Base-by-base conservation (phyloP, 2,329 filamentous ascomycete genomes). In the Colletotrichum melonis region DNA sequence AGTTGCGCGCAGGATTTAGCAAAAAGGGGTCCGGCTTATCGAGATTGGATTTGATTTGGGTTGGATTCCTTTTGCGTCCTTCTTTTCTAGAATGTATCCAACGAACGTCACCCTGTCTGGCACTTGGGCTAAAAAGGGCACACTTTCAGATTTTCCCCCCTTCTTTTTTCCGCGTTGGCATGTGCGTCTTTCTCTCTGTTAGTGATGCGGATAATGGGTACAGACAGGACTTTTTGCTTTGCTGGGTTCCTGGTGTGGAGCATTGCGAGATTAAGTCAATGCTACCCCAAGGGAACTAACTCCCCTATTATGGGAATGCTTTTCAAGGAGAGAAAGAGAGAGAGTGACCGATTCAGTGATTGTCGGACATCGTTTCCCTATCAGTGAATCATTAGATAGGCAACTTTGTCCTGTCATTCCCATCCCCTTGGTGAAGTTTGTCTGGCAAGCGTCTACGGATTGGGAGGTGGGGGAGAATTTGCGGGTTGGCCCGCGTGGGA, bases 201-300 rank as follows among this genome's bases (percentile, higher is more conserved):
- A 57, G 62, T 71, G 60, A 65, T 70, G 62, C 38, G 60, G 28
- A 19, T 49, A 3, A 42, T 16, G 32, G 32, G 32, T 42, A 16
- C 26, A 1, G 26, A 26, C 1, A 26, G 6, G 42, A 49, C 42
- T 49, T n/a, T 49, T n/a, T 49, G 42, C 42, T 49, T 49, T 49
- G 42, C 42, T 49, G 42, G 42, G 42, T 49, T 49, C 12, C 55
- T 60, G 35, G 49, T 62, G 71, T 73, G 71, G 71, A 66, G 71
- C 71, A 65, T 56, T 57, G 35, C 67, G 62, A 73, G 71, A 73
- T 73, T 73, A 62, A 66, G 71, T 70, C 71, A 73, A 70, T 73
- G 71, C 67, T 59, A 57, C 67, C 67, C 58, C 14, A 42, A 16
- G 38, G 38, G 14, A 42, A 42, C 38, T 19, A 42, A 42, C 38